Evolutionary conservation across 2,329 filamentous ascomycete genomes (phyloP).

Genomic region (Phialemonium atrogriseum): DNA sequence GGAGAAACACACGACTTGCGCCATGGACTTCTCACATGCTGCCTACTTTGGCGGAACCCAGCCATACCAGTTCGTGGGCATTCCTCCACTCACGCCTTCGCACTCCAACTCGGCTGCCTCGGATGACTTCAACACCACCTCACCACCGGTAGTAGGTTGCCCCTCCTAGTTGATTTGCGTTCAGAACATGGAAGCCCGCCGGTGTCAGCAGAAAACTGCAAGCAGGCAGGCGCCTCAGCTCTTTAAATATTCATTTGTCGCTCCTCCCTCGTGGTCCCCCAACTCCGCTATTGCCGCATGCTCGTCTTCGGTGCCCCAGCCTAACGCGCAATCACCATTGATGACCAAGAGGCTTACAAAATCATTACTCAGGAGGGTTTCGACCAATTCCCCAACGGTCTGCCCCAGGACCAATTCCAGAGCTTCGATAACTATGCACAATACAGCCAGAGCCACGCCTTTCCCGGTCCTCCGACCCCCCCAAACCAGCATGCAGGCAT

Average conservation of each 20-base stretch:
- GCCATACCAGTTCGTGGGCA: constrained; percentile 46
- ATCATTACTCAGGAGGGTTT: constrained; percentile 39
- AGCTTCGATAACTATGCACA: constrained; percentile 36
- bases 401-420: constrained; percentile 34
- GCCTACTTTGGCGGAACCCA: constrained; percentile 39
- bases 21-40: constrained; percentile 47
- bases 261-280: constrained; percentile 10
- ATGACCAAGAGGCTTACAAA: constrained; percentile 20
- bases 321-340: constrained; percentile 15
- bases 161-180: constrained; percentile 10
- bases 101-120: constrained; percentile 46
- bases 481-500: constrained; percentile 30
- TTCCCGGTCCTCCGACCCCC: constrained; percentile 43
- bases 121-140: constrained; percentile 46
- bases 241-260: not conserved
- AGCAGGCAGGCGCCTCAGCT: not conserved
- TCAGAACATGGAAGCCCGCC: not conserved
- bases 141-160: constrained; percentile 38
- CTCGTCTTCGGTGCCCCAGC: constrained; percentile 11
- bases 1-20: constrained; percentile 2
- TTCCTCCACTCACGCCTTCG: constrained; percentile 46
- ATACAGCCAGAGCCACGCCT: constrained; percentile 31
- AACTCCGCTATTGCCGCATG: constrained; percentile 7
- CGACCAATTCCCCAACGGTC: constrained; percentile 30
- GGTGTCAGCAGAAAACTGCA: too few relatives aligned